Conservation (phyloP, 2,329 filamentous ascomycete species). For the Alternaria hordeiaustralica region DNA sequence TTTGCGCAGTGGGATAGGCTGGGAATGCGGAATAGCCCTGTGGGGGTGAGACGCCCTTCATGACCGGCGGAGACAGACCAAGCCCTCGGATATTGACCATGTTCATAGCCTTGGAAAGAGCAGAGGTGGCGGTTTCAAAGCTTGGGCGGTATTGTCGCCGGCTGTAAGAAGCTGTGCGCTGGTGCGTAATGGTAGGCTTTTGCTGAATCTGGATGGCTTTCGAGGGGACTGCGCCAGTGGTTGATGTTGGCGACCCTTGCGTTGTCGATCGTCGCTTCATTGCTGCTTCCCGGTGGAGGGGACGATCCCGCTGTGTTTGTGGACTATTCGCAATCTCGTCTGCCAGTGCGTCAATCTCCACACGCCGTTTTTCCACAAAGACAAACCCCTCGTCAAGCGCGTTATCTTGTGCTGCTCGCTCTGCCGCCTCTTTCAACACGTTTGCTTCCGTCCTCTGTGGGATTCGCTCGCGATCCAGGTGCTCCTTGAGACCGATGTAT, state of each 20-base stretch:
- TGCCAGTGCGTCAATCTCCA: slow-evolving; percentile 96
- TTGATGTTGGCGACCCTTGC: slow-evolving; percentile 72
- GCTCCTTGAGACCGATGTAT: slow-evolving; percentile 57
- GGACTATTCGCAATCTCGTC: slow-evolving; percentile 91
- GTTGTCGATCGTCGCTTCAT: slow-evolving; percentile 80
- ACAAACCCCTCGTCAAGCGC: slow-evolving; percentile 95
- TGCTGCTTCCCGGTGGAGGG: slow-evolving; percentile 63
- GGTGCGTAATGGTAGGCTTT: slow-evolving; percentile 65
- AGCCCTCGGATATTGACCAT: slow-evolving; percentile 83
- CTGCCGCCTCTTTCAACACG: slow-evolving; percentile 57
- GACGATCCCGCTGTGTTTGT: slow-evolving; percentile 57
- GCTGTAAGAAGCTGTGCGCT: slow-evolving; percentile 80
- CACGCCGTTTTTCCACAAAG: slow-evolving; percentile 89
- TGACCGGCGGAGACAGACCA: slow-evolving; percentile 68
- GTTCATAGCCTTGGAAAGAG: slow-evolving; percentile 92
- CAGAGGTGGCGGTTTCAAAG: slow-evolving; percentile 81
- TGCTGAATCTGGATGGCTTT: slow-evolving; percentile 79
- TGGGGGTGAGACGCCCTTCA: slow-evolving; percentile 70
- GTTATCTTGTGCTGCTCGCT: slow-evolving; percentile 81
- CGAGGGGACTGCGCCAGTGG: slow-evolving; percentile 73
- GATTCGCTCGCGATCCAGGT: slow-evolving; percentile 52
- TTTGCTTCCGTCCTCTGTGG: slow-evolving; percentile 49
- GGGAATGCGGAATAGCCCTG: slow-evolving; percentile 82
- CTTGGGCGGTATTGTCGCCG: slow-evolving; percentile 75
- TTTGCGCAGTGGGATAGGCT: slow-evolving; percentile 76